These are phyloP conservation scores for Fusarium pseudocircinatum DNA, from an alignment of 2,329 filamentous ascomycete genomes.

Conservation along the genomic window DNA sequence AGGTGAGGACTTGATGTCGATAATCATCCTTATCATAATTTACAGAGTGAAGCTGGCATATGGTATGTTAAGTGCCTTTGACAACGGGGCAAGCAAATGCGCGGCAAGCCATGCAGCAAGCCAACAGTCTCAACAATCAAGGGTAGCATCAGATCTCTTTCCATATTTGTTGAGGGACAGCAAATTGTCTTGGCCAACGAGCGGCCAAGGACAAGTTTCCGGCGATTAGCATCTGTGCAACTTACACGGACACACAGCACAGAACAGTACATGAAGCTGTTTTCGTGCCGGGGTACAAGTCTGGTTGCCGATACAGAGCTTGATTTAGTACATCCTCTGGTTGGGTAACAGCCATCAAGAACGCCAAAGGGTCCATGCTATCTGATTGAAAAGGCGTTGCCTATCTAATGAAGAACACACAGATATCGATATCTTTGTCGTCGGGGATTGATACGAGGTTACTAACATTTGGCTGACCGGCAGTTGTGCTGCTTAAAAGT, in stretches of 20 bases:
- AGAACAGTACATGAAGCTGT: not conserved
- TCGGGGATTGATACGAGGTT: conserved; percentile 9
- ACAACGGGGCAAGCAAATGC: not conserved
- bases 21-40: not conserved
- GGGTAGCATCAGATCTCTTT: not conserved
- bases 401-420: not conserved
- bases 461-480: conserved; percentile 6
- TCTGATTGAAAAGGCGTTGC: not conserved
- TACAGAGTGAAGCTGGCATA: not conserved
- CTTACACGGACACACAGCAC: not conserved
- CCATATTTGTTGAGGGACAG: not conserved
- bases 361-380: fast-evolving
- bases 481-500: conserved; percentile 1
- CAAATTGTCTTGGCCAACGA: not conserved
- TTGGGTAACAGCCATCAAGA: not conserved
- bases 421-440: not conserved
- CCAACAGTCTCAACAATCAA: not conserved
- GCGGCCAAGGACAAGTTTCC: not conserved
- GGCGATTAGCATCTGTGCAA: not conserved
- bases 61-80: not conserved
- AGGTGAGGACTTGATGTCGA: not conserved
- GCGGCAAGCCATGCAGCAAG: not conserved
- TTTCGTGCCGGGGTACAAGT: not conserved
- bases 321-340: not conserved
- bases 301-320: not conserved